Base-by-base conservation (phyloP, 1,284 basidiomycete species). In the Boletus smithii region DNA sequence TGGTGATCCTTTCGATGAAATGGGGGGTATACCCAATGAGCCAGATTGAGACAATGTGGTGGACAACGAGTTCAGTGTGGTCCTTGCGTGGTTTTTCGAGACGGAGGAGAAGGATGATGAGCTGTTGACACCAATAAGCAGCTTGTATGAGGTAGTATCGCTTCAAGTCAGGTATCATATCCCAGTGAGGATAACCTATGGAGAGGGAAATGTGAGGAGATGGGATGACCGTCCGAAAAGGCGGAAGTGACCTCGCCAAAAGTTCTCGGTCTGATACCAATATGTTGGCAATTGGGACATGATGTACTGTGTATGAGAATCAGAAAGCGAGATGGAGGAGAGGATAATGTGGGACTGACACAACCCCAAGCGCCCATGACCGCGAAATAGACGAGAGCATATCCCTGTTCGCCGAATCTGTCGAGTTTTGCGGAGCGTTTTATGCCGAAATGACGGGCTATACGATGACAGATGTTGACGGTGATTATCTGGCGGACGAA, bases 31-130 rank as follows among this genome's bases (percentile, higher is more conserved):
- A 88, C 83, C 87, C 88, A 42, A 99, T 82, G 22, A 99, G 77
- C 94, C 95, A 99, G 20, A 99, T 76, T 0, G 97, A 98, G 42
- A 99, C 93, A 39, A 94, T 61, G 66, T 99, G 97, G 69, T 95
- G 84, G 3, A 74, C 81, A 13, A 97, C 80, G 10, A 97, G 82
- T 68, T 97, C 95, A 29, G 71, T 65, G 65, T 89, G 94, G 68
- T 98, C 95, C 67, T 93, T 95, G 46, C 95, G 80, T 0, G 95
- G 95, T 65, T 95, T 97, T 68, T 98, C 95, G 14, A 98, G 79
- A 31, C 83, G 75, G 11, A 95, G 75, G 2, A 90, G 73, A 30
- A 98, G 79, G 11, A 99, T 86, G 27, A 98, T 71, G 49, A 95
- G 80, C 67, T 99, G 94, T 63, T 99, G 95, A 44, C 84, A 79